phyloP scores from a whole-genome alignment of 192 early-diverging fungal genomes.

The Paraglomus brasilianum region DNA sequence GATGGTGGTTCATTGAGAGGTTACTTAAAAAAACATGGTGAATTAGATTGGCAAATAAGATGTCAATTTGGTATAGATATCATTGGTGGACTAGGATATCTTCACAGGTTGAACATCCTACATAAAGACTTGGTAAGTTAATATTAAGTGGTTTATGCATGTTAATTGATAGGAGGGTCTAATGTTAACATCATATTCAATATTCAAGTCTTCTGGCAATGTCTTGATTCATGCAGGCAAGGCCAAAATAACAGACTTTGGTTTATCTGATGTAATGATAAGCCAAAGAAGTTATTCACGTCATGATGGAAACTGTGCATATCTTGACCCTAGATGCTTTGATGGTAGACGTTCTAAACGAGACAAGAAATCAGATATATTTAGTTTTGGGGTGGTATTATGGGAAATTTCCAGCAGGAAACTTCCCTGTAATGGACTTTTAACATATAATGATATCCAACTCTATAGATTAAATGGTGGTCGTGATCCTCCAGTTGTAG shows the following conservation, averaged over 20 bases:
- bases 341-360: neutral
- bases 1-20: neutral
- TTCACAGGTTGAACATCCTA: neutral
- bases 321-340: neutral
- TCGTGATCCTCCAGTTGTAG: neutral
- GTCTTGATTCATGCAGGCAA: neutral
- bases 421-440: neutral
- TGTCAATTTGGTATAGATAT: no score
- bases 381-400: neutral
- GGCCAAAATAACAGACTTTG: neutral
- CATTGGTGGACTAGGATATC: no score
- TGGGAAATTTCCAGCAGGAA: neutral
- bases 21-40: slow-evolving; percentile 6
- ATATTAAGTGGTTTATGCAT: neutral
- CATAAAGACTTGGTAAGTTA: neutral
- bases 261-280: neutral
- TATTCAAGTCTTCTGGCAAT: neutral
- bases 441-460: neutral
- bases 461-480: neutral
- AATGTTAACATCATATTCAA: no score
- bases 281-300: neutral
- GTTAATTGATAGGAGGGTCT: neutral
- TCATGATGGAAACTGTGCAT: neutral
- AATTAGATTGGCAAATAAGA: neutral
- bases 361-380: slow-evolving; percentile 5